phyloP scores from a whole-genome alignment of 2,329 filamentous ascomycete species.

The Claviceps spartinae region DNA sequence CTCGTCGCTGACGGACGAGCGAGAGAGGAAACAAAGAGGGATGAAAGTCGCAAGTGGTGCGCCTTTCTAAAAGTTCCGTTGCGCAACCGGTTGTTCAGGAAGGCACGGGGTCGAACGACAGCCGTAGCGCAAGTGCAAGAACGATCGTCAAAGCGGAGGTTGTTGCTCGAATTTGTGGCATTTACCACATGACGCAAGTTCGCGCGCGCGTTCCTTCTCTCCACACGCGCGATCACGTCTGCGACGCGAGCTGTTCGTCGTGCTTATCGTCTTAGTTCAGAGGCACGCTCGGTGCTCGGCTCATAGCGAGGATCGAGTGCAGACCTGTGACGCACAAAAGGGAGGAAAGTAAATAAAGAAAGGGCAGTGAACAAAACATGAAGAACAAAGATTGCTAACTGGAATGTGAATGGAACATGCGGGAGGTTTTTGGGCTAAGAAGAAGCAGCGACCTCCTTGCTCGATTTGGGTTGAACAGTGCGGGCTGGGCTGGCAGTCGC shows the following conservation, averaged over 20 bases:
- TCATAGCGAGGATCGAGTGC: constrained; percentile 3
- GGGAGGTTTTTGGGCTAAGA: constrained; percentile 5
- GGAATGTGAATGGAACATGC: constrained; percentile 6
- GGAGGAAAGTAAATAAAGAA: not conserved
- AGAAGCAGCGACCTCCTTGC: constrained; percentile 3
- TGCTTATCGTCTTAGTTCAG: constrained; percentile 2
- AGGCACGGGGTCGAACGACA: not conserved
- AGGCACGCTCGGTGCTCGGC: constrained; percentile 1
- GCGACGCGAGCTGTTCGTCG: constrained; percentile 2
- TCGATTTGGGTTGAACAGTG: constrained; percentile 6
- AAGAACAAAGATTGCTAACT: not conserved
- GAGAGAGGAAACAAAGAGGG: not conserved
- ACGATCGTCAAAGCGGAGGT: constrained; percentile 1
- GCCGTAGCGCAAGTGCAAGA: not conserved
- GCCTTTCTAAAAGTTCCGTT: not conserved
- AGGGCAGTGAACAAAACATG: constrained; percentile 1
- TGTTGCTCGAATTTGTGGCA: constrained; percentile 3
- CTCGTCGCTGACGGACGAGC: constrained; percentile 2
- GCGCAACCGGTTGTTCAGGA: not conserved
- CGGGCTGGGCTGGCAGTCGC: constrained; percentile 7
- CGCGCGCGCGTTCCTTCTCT: constrained; percentile 1
- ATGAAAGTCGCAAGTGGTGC: not conserved
- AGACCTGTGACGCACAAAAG: constrained; percentile 1
- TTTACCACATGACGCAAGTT: constrained; percentile 6
- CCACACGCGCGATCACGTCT: not conserved